phyloP scores from a whole-genome alignment of 1,139 yeast genomes.

The Ashbya aceris region DNA sequence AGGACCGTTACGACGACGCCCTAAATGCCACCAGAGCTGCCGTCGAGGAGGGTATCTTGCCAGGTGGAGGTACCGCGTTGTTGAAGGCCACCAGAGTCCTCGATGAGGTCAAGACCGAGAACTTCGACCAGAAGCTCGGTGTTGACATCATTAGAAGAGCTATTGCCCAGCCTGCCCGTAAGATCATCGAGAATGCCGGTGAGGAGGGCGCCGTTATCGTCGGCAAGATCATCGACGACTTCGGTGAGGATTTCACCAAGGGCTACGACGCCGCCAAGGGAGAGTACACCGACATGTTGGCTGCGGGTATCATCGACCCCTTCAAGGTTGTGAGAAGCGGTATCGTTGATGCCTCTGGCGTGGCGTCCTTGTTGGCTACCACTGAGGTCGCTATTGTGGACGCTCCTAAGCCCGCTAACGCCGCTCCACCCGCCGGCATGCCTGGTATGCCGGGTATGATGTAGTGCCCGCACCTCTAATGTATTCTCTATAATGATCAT shows the following conservation, averaged over 20 bases:
- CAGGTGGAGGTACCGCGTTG: conserved; percentile 99
- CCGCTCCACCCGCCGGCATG: conserved; percentile 58
- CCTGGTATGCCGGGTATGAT: conserved; percentile 56
- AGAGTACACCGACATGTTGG: conserved; percentile 91
- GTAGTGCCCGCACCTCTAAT: conserved; percentile 1
- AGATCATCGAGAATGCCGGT: conserved; percentile 97
- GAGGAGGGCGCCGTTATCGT: conserved; percentile 97
- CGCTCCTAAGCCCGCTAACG: conserved; percentile 82
- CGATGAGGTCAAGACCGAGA: conserved; percentile 70
- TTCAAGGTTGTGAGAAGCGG: conserved; percentile 98
- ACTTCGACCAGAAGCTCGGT: conserved; percentile 97
- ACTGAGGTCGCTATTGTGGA: conserved; percentile 98
- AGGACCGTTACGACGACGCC: conserved; percentile 99
- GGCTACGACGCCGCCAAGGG: conserved; percentile 96
- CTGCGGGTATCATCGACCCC: conserved; percentile 97
- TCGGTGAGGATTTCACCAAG: conserved; percentile 74
- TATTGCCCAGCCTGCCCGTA: conserved; percentile 93
- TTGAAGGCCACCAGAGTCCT: conserved; percentile 85
- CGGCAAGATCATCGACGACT: conserved; percentile 81
- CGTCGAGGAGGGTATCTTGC: conserved; percentile 97
- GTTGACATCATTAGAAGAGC: conserved; percentile 94
- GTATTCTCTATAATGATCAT: too few relatives aligned
- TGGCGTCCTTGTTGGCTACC: conserved; percentile 94
- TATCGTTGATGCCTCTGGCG: conserved; percentile 94
- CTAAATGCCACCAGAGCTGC: conserved; percentile 99